Conservation (phyloP, 2,329 filamentous ascomycete genomes). For the Didymella keratinophila region DNA sequence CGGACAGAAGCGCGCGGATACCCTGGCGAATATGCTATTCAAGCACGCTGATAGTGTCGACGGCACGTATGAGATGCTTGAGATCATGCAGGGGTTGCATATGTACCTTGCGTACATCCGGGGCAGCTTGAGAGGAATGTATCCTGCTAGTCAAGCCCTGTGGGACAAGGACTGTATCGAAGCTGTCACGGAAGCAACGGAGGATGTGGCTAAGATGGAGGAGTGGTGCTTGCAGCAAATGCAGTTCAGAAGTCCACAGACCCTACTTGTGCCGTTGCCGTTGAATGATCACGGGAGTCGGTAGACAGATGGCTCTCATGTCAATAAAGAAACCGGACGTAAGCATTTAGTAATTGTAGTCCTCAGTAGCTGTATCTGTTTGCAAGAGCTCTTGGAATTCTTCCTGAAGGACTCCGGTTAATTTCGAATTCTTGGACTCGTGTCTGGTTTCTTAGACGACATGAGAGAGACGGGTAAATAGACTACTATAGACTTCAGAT, state of each 20-base stretch:
- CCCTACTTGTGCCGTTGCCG: constrained; percentile 14
- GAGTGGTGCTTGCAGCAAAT: constrained; percentile 22
- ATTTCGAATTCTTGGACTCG: too few relatives aligned
- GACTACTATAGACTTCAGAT: not conserved
- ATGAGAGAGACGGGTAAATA: not conserved
- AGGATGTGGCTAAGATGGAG: constrained; percentile 17
- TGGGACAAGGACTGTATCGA: constrained; percentile 6
- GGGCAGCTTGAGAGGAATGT: constrained; percentile 9
- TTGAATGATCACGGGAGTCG: not conserved
- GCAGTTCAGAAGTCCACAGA: constrained; percentile 16
- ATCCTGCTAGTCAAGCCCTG: constrained; percentile 12
- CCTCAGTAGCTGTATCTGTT: too few relatives aligned
- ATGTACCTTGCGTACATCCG: constrained; percentile 13
- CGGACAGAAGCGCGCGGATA: constrained; percentile 9
- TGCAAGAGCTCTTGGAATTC: too few relatives aligned
- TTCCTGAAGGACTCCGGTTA: too few relatives aligned
- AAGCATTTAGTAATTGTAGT: too few relatives aligned
- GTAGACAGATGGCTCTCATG: too few relatives aligned
- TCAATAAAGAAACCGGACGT: too few relatives aligned
- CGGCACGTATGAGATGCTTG: constrained; percentile 14
- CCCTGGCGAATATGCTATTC: constrained; percentile 9
- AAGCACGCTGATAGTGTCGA: constrained; percentile 7
- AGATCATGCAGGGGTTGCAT: constrained; percentile 15
- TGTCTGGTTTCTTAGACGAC: too few relatives aligned
- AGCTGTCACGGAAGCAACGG: not conserved